These are phyloP conservation scores for Tylopilus sp. DNA, from an alignment of 1,284 basidiomycete genomes.

Conservation along the genomic window DNA sequence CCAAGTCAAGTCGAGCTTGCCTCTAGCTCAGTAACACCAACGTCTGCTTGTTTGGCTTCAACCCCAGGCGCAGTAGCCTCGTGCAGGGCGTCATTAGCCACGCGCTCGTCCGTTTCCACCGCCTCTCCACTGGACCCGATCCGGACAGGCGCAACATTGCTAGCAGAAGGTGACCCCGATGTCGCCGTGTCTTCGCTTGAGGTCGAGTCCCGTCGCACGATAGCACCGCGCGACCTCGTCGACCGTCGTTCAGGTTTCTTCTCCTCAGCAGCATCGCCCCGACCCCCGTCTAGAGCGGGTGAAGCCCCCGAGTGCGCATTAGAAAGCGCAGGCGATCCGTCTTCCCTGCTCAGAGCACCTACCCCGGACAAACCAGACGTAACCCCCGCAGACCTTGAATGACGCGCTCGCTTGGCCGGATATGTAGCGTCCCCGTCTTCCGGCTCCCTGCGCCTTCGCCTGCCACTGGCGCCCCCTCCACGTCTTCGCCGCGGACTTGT, in stretches of 20 bases:
- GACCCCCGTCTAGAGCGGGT: slow-evolving; percentile 20
- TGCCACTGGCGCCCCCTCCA: slow-evolving; percentile 40
- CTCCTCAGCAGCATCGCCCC: slow-evolving; percentile 23
- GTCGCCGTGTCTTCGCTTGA: slow-evolving; percentile 39
- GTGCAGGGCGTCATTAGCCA: slow-evolving; percentile 1
- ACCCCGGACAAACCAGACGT: slow-evolving; percentile 15
- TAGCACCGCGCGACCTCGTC: slow-evolving; percentile 41
- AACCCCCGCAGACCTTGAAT: slow-evolving; percentile 39
- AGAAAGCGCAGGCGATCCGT: slow-evolving; percentile 29
- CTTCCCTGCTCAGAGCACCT: slow-evolving; percentile 26
- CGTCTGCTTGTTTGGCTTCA: slow-evolving; percentile 6
- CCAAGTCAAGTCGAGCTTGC: slow-evolving; percentile 7
- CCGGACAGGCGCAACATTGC: slow-evolving; percentile 11
- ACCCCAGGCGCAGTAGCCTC: neutral
- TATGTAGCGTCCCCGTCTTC: slow-evolving; percentile 65
- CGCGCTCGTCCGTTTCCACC: slow-evolving; percentile 17
- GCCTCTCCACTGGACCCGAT: slow-evolving; percentile 18
- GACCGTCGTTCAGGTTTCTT: slow-evolving; percentile 43
- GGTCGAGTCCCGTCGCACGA: slow-evolving; percentile 40
- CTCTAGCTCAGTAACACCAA: neutral
- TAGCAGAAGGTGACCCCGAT: slow-evolving; percentile 32
- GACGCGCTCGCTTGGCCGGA: slow-evolving; percentile 64
- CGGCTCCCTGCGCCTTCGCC: slow-evolving; percentile 55
- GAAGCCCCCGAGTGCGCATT: slow-evolving; percentile 23
- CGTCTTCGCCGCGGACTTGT: slow-evolving; percentile 43